Conservation (phyloP, 805 yeast genomes). For the Cyberlindnera mrakii region DNA sequence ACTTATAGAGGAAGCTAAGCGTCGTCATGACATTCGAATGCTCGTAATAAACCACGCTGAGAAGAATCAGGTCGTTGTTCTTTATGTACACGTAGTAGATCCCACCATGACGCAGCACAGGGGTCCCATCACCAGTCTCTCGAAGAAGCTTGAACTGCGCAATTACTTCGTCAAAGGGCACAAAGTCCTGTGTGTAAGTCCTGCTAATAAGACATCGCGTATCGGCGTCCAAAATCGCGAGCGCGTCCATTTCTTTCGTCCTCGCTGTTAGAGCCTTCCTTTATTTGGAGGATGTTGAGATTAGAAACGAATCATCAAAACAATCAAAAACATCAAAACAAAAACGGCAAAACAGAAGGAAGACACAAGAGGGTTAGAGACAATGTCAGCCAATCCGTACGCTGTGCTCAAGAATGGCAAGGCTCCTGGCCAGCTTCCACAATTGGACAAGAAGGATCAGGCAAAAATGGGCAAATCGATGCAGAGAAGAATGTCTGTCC, state of each 20-base stretch:
- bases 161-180: constrained; percentile 39
- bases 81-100: constrained; percentile 48
- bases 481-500: constrained; percentile 40
- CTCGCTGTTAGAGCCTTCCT: background rate
- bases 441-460: constrained; percentile 28
- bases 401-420: constrained; percentile 9
- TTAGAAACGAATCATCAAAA: background rate
- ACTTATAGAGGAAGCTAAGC: constrained; percentile 47
- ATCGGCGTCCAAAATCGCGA: constrained; percentile 61
- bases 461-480: constrained; percentile 34
- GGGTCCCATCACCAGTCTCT: constrained; percentile 30
- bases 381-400: constrained; percentile 11
- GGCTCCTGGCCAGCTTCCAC: constrained; percentile 22
- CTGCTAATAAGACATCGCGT: constrained; percentile 64
- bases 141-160: constrained; percentile 46
- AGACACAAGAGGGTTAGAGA: no score
- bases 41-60: constrained; percentile 21
- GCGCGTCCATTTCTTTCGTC: constrained; percentile 28
- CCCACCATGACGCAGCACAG: constrained; percentile 31
- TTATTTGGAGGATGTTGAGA: background rate
- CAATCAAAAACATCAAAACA: background rate
- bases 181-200: constrained; percentile 68
- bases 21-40: constrained; percentile 49
- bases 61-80: constrained; percentile 39
- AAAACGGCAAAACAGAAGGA: background rate